Base-by-base conservation (phyloP, 169 alveolate genomes). In the Babesia divergens region DNA sequence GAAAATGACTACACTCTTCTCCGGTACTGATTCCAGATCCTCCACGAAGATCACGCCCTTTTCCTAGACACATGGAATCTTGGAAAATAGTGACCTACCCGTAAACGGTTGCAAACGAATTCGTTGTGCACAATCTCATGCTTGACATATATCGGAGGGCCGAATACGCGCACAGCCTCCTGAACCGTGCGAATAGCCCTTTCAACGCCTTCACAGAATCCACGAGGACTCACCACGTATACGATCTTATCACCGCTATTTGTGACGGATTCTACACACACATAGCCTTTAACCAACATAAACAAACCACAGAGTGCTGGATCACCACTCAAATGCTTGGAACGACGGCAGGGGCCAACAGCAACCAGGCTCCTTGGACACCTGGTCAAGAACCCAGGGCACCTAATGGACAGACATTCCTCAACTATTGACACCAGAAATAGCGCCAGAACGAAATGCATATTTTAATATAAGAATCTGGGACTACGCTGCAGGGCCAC, bases 121-220 rank as follows among this genome's bases (percentile, higher is more conserved):
- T 89, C 93, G 59, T 91, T 91, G 74, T 91, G 95, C 13, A 91
- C 95, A 28, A 91, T 91, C 55, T 90, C 91, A 32, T 91, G 95
- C 50, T 89, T 86, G 26, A 91, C 94, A 50, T 89, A 91, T 11
- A 91, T 80, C 24, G 91, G 91, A 0, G 94, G 88, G 3, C 92
- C 92, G 54, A 83, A 87, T 16, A 86, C 26, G 28, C 88, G 64
- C n/a, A 91, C 76, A 1, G 92, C 87, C 28, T 89, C 91, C 52
- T 91, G 92, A n/a, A 91, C 95, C 4, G 92, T 89, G 22, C 72
- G 84, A 24, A 91, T 84, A 9, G 95, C 95, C 16, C 95, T 60
- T 32, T 86, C 53, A 16, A 91, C 95, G 18, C 95, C 95, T 40
- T 89, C 93, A 47, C 95, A 91, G 77, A 91, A 91, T 18, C 95